Evolutionary conservation across 2,329 filamentous ascomycete genomes (phyloP).

Genomic region (Trichoderma sp.): DNA sequence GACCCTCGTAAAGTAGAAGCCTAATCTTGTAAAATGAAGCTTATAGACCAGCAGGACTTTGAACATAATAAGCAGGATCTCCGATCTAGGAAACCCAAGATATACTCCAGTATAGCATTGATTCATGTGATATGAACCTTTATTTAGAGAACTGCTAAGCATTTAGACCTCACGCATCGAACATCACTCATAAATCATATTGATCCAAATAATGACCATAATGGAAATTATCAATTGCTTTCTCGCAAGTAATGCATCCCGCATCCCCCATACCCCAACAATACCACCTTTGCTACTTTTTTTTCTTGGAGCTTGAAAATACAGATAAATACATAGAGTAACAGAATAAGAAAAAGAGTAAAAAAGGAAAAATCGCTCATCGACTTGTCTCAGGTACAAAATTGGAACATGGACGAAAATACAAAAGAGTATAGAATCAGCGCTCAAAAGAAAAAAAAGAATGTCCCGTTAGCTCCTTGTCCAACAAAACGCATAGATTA

Average conservation of each 20-base stretch:
- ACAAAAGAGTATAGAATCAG: background rate
- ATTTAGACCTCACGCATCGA: no score
- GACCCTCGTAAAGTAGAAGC: no score
- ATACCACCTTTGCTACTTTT: background rate
- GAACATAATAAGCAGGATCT: no score
- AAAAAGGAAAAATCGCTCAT: background rate
- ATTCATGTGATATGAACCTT: no score
- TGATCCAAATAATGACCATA: background rate
- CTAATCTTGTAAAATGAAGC: no score
- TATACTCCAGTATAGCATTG: no score
- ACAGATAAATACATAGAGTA: background rate
- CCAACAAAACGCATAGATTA: slow-evolving; percentile 9
- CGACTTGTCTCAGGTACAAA: background rate
- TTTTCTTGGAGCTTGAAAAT: background rate
- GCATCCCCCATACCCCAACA: background rate
- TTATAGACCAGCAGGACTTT: no score
- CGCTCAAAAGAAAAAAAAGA: slow-evolving; percentile 7
- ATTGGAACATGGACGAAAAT: background rate
- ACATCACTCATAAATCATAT: no score
- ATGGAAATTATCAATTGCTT: slow-evolving; percentile 18
- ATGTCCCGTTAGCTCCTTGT: slow-evolving; percentile 2
- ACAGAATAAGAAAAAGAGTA: background rate
- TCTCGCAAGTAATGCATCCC: slow-evolving; percentile 15
- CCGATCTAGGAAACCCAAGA: no score
- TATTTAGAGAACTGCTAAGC: no score